phyloP scores from a whole-genome alignment of 2,329 filamentous ascomycete species.

The Xylaria multiplex region DNA sequence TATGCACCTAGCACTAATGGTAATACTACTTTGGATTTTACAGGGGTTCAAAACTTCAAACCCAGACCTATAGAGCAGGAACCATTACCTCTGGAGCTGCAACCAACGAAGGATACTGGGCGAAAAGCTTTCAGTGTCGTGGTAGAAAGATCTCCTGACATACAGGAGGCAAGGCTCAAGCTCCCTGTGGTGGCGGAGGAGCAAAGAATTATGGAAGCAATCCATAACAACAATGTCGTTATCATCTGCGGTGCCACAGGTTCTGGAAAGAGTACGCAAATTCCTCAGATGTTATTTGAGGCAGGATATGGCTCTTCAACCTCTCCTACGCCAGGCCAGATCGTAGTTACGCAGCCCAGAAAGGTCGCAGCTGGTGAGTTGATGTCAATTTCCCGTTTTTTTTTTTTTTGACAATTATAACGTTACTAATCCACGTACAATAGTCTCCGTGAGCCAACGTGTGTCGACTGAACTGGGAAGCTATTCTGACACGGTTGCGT shows the following conservation, averaged over 20 bases:
- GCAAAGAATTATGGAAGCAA: conserved; percentile 97
- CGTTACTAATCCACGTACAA: conserved; percentile 67
- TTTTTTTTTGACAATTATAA: background rate
- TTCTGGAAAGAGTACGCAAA: conserved; percentile 96
- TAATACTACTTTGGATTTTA: conserved; percentile 60
- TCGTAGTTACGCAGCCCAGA: conserved; percentile 93
- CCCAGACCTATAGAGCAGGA: conserved; percentile 76
- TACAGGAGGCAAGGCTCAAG: conserved; percentile 80
- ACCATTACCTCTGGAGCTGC: conserved; percentile 73
- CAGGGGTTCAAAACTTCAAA: conserved; percentile 69
- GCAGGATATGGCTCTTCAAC: conserved; percentile 84
- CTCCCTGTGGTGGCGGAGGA: conserved; percentile 94
- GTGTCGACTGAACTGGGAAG: conserved; percentile 86
- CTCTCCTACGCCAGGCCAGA: conserved; percentile 87
- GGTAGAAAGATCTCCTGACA: conserved; percentile 74
- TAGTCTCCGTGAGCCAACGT: conserved; percentile 95
- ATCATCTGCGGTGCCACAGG: conserved; percentile 95
- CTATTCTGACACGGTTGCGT: conserved; percentile 80
- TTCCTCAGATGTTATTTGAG: conserved; percentile 96
- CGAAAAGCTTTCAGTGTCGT: conserved; percentile 81
- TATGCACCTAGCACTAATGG: conserved; percentile 60
- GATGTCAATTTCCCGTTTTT: background rate
- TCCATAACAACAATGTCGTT: conserved; percentile 89
- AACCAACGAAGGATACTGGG: conserved; percentile 66
- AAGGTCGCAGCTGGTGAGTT: conserved; percentile 77